Evolutionary conservation across 345 rosid genomes (phyloP).

Genomic region (Hibiscus trionum): DNA sequence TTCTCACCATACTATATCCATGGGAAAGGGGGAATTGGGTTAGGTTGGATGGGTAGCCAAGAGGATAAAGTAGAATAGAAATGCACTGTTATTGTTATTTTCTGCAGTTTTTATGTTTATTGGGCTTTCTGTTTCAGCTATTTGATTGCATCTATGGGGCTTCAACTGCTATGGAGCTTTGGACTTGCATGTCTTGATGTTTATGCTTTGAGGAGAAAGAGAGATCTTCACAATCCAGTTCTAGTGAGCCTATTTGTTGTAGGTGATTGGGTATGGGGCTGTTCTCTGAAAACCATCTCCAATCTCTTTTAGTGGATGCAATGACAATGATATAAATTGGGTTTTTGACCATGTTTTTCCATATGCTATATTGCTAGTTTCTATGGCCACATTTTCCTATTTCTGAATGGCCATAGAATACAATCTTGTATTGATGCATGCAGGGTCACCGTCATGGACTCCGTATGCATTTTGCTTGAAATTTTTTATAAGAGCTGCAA

Average conservation of each 20-base stretch:
- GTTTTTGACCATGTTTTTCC: not conserved
- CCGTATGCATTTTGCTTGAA: not conserved
- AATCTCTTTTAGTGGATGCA: not conserved
- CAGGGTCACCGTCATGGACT: not conserved
- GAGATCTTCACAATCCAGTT: conserved; percentile 79
- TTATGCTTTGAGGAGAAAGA: conserved; percentile 65
- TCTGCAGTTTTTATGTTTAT: conserved; percentile 8
- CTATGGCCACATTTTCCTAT: not conserved
- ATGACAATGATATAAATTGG: not conserved
- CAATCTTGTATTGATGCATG: not conserved
- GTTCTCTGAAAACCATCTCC: conserved; percentile 2
- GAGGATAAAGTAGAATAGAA: not conserved
- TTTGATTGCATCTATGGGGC: conserved; percentile 92
- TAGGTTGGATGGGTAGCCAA: not conserved
- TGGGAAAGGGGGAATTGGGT: not conserved
- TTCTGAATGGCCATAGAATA: not conserved
- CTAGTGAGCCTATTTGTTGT: conserved; percentile 83
- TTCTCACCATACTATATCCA: not conserved
- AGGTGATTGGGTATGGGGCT: conserved; percentile 74
- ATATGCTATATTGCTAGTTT: not conserved
- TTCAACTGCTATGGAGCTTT: conserved; percentile 87
- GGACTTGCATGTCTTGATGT: conserved; percentile 87
- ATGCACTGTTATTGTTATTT: not conserved
- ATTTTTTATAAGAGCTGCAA: not conserved
- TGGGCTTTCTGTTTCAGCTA: conserved; percentile 46